Base-by-base conservation (phyloP, 176 grass and related monocot genomes). In the Cenchrus americanus region DNA sequence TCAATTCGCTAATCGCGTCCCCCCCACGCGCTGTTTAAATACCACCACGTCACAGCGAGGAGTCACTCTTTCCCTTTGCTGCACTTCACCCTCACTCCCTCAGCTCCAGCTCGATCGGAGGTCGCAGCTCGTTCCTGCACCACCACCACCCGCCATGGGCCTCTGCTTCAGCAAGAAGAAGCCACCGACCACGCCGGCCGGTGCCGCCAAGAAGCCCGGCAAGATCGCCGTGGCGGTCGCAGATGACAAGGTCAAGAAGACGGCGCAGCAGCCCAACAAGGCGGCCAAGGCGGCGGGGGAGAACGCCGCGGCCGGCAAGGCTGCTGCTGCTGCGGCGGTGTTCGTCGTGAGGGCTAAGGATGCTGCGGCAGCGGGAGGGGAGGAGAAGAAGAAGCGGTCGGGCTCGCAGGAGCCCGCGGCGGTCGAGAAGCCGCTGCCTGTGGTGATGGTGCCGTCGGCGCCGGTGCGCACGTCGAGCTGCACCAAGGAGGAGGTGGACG, bases 91-190 rank as follows among this genome's bases (percentile, higher is more conserved):
- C 34, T 37, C 34, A 37, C 7, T n/a, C 17, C 3, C 12, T 4
- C 14, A 5, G 10, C 41, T 6, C 14, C 9, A 49, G 34, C 40
- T 49, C 47, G 10, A 23, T 14, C 47, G 14, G 6, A 46, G 13
- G 7, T 71, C 18, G 1, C 34, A 43, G 26, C 62, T 61, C 43
- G 0, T 19, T 11, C 9, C 14, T 75, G 40, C 17, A 6, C 9
- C 19, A n/a, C 27, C 34, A 12, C 19, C 12, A 5, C 41, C 6
- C 71, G 18, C 77, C 89, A 98, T 98, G 96, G 96, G 96, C 5
- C 87, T 95, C 79, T 98, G 96, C 80, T 94, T 87, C 71, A 98
- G 96, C 89, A 98, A 92, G 92, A 93, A 93, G 53, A 83, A 75
- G 79, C 58, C 46, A n/a, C 58, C 42, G 66, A 21, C 67, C 87